Evolutionary conservation across 768 basidiomycete species (phyloP).

Genomic region (Tulasnella sp.): DNA sequence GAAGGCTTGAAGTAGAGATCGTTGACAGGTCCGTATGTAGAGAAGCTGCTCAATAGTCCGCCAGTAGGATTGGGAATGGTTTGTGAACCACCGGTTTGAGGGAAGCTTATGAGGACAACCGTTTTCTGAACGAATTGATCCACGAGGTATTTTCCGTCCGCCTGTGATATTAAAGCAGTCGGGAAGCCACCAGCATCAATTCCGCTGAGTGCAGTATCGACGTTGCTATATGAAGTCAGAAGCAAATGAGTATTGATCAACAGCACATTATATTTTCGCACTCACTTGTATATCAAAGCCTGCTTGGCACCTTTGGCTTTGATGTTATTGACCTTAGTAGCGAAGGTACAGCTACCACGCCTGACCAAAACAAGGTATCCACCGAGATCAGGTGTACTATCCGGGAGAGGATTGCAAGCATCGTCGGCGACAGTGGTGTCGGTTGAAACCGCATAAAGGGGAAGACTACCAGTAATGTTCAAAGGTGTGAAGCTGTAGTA

Average conservation of each 20-base stretch:
- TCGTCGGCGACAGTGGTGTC: conserved; percentile 23
- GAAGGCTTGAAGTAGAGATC: conserved; percentile 24
- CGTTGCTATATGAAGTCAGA: conserved; percentile 25
- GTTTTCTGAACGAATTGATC: neutral
- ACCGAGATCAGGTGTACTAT: conserved; percentile 23
- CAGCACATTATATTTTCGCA: too few relatives aligned
- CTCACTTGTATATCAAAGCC: conserved; percentile 31
- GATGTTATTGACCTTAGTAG: conserved; percentile 38
- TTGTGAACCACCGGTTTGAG: conserved; percentile 3
- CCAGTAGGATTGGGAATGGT: conserved; percentile 14
- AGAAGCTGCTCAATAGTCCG: conserved; percentile 21
- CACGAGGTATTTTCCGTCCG: conserved; percentile 31
- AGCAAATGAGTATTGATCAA: neutral
- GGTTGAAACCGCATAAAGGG: conserved; percentile 27
- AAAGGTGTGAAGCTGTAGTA: conserved; percentile 33
- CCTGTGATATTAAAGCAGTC: conserved; percentile 38
- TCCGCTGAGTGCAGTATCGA: conserved; percentile 35
- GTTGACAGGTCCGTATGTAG: conserved; percentile 27
- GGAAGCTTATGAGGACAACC: neutral
- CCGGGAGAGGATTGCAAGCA: conserved; percentile 27
- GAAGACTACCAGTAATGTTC: conserved; percentile 21
- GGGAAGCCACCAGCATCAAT: conserved; percentile 22
- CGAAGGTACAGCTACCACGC: conserved; percentile 26
- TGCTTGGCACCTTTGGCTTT: conserved; percentile 40
- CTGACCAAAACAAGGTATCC: conserved; percentile 26